Conservation (phyloP, 768 basidiomycete genomes). For the Tulasnella calospora region DNA sequence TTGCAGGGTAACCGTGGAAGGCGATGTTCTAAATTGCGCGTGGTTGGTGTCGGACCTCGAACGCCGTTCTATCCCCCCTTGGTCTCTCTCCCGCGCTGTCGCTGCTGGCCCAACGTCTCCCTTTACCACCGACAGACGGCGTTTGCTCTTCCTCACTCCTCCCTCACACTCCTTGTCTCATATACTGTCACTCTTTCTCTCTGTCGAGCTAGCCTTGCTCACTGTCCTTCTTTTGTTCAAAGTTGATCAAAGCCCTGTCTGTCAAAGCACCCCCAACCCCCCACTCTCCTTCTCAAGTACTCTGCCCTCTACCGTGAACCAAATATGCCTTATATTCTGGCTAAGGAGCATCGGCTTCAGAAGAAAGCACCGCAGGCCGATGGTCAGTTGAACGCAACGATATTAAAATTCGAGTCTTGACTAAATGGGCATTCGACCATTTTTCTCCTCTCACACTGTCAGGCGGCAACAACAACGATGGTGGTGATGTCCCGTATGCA, state of each 20-base stretch:
- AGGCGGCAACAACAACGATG: neutral
- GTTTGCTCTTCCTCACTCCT: neutral
- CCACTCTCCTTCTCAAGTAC: neutral
- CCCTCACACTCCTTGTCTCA: neutral
- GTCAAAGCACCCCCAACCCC: neutral
- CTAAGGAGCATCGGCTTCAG: neutral
- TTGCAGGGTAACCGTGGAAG: conserved; percentile 1
- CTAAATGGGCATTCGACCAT: neutral
- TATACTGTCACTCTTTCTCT: neutral
- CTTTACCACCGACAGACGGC: neutral
- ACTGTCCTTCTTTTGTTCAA: conserved; percentile 2
- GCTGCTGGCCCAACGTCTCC: neutral
- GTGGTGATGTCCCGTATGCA: neutral
- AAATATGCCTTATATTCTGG: neutral
- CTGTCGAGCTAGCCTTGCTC: neutral
- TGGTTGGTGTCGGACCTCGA: conserved; percentile 3
- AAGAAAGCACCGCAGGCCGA: neutral
- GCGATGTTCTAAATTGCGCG: neutral
- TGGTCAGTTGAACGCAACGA: neutral
- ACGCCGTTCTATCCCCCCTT: neutral
- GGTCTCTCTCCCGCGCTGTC: neutral
- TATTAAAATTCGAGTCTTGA: neutral
- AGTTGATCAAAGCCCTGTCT: conserved; percentile 5
- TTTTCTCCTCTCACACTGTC: neutral
- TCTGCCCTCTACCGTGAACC: neutral